Conservation (phyloP, 257 asterid genomes). For the Perilla frutescens region DNA sequence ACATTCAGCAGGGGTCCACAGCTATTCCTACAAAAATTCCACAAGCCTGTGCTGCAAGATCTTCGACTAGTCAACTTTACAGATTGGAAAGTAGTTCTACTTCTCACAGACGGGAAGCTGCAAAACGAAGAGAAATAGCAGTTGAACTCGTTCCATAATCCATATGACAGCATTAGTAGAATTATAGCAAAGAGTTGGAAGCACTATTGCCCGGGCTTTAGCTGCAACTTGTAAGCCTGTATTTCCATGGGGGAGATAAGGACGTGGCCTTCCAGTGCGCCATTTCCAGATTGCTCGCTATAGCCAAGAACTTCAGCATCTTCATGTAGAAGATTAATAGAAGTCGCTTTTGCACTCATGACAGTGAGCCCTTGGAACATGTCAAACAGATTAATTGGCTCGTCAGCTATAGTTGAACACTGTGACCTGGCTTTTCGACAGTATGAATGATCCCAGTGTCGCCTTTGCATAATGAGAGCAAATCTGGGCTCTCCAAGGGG, state of each 20-base stretch:
- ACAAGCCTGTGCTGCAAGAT: slow-evolving; percentile 3
- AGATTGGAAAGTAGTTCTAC: not conserved
- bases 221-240: slow-evolving; percentile 86
- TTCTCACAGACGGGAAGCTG: slow-evolving; percentile 4
- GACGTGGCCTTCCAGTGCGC: slow-evolving; percentile 84
- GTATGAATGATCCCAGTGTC: slow-evolving; percentile 77
- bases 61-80: slow-evolving; percentile 24
- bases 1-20: not conserved
- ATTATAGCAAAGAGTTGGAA: not conserved
- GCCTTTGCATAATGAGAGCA: slow-evolving; percentile 68
- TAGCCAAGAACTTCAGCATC: slow-evolving; percentile 85
- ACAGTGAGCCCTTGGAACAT: slow-evolving; percentile 79
- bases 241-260: slow-evolving; percentile 93
- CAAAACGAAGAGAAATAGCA: slow-evolving; percentile 23
- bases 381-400: slow-evolving; percentile 68
- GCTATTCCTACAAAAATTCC: slow-evolving; percentile 33
- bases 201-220: slow-evolving; percentile 53
- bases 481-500: slow-evolving; percentile 61
- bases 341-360: slow-evolving; percentile 64
- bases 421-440: slow-evolving; percentile 72
- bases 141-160: not conserved
- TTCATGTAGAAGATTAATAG: slow-evolving; percentile 82
- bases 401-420: slow-evolving; percentile 75
- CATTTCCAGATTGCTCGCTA: slow-evolving; percentile 65
- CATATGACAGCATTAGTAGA: not conserved